phyloP scores from a whole-genome alignment of 2,329 filamentous ascomycete species.

The Xylariales sp. region DNA sequence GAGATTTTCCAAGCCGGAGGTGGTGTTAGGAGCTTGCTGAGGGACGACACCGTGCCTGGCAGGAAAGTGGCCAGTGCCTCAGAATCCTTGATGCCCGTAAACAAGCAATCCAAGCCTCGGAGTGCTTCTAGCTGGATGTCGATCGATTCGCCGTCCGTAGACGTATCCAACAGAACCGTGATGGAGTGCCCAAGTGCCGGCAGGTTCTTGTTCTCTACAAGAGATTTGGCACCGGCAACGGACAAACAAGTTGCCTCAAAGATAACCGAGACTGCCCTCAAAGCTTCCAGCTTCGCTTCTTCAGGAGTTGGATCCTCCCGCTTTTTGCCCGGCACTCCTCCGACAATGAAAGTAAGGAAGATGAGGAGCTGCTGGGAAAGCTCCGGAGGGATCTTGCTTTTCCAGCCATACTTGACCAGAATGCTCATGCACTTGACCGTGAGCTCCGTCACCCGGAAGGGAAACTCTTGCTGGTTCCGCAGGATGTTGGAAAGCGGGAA shows the following conservation, averaged over 20 bases:
- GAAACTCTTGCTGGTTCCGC: constrained; percentile 66
- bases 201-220: constrained; percentile 56
- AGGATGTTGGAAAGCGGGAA: constrained; percentile 89
- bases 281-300: constrained; percentile 69
- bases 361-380: constrained; percentile 83
- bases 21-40: constrained; percentile 71
- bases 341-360: constrained; percentile 75
- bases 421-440: constrained; percentile 71
- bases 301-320: constrained; percentile 52
- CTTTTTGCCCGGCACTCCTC: constrained; percentile 60
- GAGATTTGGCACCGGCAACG: constrained; percentile 40
- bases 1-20: constrained; percentile 52
- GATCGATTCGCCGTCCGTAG: constrained; percentile 59
- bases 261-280: constrained; percentile 64
- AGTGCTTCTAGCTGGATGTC: constrained; percentile 70
- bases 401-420: constrained; percentile 78
- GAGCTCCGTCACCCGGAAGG: constrained; percentile 69
- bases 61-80: constrained; percentile 81
- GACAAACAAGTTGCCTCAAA: constrained; percentile 55
- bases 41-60: constrained; percentile 78
- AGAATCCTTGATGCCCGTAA: constrained; percentile 61
- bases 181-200: constrained; percentile 80
- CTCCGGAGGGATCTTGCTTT: constrained; percentile 61
- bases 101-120: constrained; percentile 57
- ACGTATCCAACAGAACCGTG: constrained; percentile 71